Percentiles rank a stretch among this genome's conserved stretches.
Evolutionary conservation across 148 eudicot species (phyloP).

Genomic region (Amaranthus hypochondriacus): DNA sequence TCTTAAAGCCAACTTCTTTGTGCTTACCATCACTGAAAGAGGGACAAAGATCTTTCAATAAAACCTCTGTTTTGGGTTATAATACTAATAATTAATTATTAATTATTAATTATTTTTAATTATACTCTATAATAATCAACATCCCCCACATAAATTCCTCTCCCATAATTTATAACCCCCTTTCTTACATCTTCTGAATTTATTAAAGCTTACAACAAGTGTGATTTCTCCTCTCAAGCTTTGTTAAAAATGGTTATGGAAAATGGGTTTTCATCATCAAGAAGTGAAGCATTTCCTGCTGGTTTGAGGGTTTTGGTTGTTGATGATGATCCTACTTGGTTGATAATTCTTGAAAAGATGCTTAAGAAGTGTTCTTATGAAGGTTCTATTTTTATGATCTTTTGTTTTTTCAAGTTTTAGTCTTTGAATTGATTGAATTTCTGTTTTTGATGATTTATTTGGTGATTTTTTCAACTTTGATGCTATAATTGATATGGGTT

Average conservation of each 20-base stretch:
- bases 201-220: slow-evolving; percentile 4
- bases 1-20: slow-evolving; percentile 1
- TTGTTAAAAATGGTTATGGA: slow-evolving; percentile 35
- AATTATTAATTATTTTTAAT: no score
- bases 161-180: slow-evolving; percentile 17
- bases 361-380: slow-evolving; percentile 93
- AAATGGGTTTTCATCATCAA: slow-evolving; percentile 59
- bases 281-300: slow-evolving; percentile 63
- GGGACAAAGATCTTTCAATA: neutral
- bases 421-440: neutral
- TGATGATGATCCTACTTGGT: slow-evolving; percentile 92
- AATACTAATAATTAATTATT: no score
- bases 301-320: slow-evolving; percentile 91
- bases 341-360: slow-evolving; percentile 89
- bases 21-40: neutral
- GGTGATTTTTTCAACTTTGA: neutral
- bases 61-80: neutral
- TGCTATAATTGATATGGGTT: slow-evolving; percentile 1
- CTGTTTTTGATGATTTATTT: neutral
- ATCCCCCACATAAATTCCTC: neutral
- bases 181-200: slow-evolving; percentile 12
- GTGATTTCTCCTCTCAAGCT: neutral
- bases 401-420: neutral
- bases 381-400: slow-evolving; percentile 36
- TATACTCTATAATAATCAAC: neutral